Evolutionary conservation across 306 rosid genomes (phyloP), one percentile per base, ranked within the genome.

Genomic region (Casuarina equisetifolia): DNA sequence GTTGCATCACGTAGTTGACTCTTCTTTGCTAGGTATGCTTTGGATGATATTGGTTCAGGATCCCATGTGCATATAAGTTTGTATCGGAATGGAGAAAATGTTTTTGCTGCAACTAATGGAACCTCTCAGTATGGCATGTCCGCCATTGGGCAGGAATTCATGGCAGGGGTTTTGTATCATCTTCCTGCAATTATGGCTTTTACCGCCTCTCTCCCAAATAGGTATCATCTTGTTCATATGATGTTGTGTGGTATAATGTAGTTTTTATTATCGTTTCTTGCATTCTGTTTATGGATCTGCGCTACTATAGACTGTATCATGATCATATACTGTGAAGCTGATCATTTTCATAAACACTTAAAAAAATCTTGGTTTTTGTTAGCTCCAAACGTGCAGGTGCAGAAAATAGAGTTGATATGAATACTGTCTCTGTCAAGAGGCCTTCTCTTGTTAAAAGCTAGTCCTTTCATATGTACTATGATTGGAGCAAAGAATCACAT

Each of bases 1-100:
- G 40, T 72, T 53, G 35, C 72, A 46, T 85, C 10, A 85, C 77
- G 61, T 44, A 46, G 19, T 51, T 43, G 75, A 82, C 44, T 84
- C 68, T 84, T 74, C 64, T 76, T 69, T 70, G 82, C 54, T 77
- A 94, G 98, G 95, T 89, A 83, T 62, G 80, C 81, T 20, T 66
- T 90, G 35, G 90, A 94, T 84, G 98, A 94, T 72, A 61, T 90
- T 59, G 98, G 98, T 78, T 92, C 98, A 39, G 98, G 98, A 58
- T 83, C 93, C 43, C 98, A 94, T 76, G 97, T 92, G 43, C 98
- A 94, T 76, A 74, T 94, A 75, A 94, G 98, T 82, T 83, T 94
- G 87, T 89, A 85, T 87, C 89, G 76, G 82, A 86, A 92, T 54
- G 97, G 92, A 43, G 51, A 82, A 84, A 94, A 94, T 82, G 97